These are phyloP conservation scores for Keithomyces neogunnii DNA, from an alignment of 2,329 filamentous ascomycete genomes.

Conservation along the genomic window DNA sequence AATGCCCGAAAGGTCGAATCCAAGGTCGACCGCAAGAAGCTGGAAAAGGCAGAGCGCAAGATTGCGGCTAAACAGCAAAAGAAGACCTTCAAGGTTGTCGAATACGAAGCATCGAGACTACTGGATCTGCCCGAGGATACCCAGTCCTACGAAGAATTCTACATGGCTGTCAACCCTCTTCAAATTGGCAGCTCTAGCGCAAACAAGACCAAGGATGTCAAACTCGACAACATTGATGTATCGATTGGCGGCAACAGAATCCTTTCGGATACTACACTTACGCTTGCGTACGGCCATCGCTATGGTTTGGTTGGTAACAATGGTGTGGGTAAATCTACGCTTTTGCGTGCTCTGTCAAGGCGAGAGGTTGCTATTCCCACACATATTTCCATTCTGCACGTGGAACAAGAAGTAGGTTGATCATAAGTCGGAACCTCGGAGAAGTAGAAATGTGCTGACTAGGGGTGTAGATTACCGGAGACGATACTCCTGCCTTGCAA, in stretches of 20 bases:
- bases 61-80: constrained; percentile 97
- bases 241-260: constrained; percentile 86
- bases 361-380: constrained; percentile 92
- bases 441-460: neutral
- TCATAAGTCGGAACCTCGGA: neutral
- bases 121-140: constrained; percentile 74
- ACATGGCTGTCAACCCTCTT: constrained; percentile 97
- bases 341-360: constrained; percentile 81
- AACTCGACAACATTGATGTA: constrained; percentile 92
- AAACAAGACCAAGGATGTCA: constrained; percentile 97
- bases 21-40: constrained; percentile 95
- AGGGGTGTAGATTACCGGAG: constrained; percentile 65
- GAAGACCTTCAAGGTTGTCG: constrained; percentile 96
- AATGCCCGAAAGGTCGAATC: constrained; percentile 93
- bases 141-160: constrained; percentile 97
- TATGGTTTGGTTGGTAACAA: constrained; percentile 99
- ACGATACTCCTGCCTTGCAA: constrained; percentile 90
- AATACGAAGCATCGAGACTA: constrained; percentile 90
- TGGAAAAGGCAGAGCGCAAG: constrained; percentile 97
- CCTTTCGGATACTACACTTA: constrained; percentile 81
- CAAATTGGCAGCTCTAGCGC: constrained; percentile 66
- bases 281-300: constrained; percentile 81
- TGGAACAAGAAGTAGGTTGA: constrained; percentile 78
- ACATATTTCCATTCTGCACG: constrained; percentile 97
- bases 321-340: constrained; percentile 96